Conservation (phyloP, 441 rosid species). For the Pelargonium exstipulatum region DNA sequence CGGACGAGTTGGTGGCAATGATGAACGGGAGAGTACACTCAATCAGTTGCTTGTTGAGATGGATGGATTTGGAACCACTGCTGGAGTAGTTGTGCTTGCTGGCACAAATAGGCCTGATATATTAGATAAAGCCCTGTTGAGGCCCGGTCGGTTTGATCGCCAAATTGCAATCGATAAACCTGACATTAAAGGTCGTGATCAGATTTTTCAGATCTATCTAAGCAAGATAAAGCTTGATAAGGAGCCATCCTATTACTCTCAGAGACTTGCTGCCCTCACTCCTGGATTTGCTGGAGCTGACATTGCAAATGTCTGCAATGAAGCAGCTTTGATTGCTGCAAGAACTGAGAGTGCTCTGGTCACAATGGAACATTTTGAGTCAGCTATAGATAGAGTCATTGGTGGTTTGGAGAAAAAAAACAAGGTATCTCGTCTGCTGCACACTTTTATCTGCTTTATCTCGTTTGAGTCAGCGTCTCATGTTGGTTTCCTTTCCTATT, state of each 20-base stretch:
- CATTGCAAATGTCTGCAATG: slow-evolving; percentile 64
- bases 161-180: slow-evolving; percentile 56
- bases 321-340: slow-evolving; percentile 65
- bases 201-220: slow-evolving; percentile 53
- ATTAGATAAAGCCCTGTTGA: slow-evolving; percentile 54
- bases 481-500: not conserved
- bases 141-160: slow-evolving; percentile 65
- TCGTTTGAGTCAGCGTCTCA: not conserved
- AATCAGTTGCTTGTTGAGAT: slow-evolving; percentile 66
- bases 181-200: slow-evolving; percentile 55
- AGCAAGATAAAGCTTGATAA: slow-evolving; percentile 55
- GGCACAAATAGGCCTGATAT: slow-evolving; percentile 64
- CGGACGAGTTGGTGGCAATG: slow-evolving; percentile 57
- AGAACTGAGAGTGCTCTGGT: slow-evolving; percentile 42
- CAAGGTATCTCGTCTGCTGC: slow-evolving; percentile 31
- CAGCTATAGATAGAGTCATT: slow-evolving; percentile 59
- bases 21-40: slow-evolving; percentile 62
- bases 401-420: slow-evolving; percentile 76
- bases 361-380: slow-evolving; percentile 57
- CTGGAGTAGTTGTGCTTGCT: slow-evolving; percentile 64
- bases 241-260: slow-evolving; percentile 47
- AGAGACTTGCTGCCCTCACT: slow-evolving; percentile 57
- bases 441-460: not conserved
- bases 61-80: slow-evolving; percentile 70
- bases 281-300: slow-evolving; percentile 77